These are phyloP conservation scores for Aspergillus melleus DNA, from an alignment of 2,329 filamentous ascomycete species.

Conservation along the genomic window DNA sequence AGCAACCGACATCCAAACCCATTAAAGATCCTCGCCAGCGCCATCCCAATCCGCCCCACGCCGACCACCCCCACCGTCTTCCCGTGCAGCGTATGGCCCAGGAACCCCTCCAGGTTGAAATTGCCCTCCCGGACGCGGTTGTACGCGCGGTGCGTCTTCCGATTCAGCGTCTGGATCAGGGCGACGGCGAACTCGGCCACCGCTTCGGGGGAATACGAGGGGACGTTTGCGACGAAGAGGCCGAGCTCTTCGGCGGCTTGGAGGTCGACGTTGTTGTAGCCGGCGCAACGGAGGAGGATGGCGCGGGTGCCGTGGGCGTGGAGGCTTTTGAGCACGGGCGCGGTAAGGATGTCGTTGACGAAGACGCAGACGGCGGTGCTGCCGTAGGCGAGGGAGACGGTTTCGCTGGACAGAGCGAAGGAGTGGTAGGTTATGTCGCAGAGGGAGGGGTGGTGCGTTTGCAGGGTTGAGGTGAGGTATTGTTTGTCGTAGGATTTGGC, in stretches of 20 bases:
- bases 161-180: constrained; percentile 66
- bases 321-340: constrained; percentile 54
- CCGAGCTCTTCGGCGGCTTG: constrained; percentile 53
- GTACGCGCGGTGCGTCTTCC: constrained; percentile 67
- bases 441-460: constrained; percentile 28
- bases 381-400: constrained; percentile 54
- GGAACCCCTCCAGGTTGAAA: constrained; percentile 61
- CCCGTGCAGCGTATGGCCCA: constrained; percentile 61
- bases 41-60: constrained; percentile 64
- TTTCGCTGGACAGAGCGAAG: constrained; percentile 57
- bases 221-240: constrained; percentile 65
- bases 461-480: constrained; percentile 50
- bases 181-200: constrained; percentile 71
- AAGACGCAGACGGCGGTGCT: constrained; percentile 65
- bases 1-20: constrained; percentile 66
- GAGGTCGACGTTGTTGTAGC: constrained; percentile 68
- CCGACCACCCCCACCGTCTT: constrained; percentile 69
- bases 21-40: constrained; percentile 60
- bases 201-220: constrained; percentile 67
- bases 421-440: constrained; percentile 60
- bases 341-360: constrained; percentile 63
- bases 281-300: constrained; percentile 66
- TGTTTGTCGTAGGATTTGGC: constrained; percentile 63
- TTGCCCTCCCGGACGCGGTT: constrained; percentile 69
- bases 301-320: constrained; percentile 54